Evolutionary conservation across 2,329 filamentous ascomycete genomes (phyloP).

Genomic region (Chaetomiaceae sp.): DNA sequence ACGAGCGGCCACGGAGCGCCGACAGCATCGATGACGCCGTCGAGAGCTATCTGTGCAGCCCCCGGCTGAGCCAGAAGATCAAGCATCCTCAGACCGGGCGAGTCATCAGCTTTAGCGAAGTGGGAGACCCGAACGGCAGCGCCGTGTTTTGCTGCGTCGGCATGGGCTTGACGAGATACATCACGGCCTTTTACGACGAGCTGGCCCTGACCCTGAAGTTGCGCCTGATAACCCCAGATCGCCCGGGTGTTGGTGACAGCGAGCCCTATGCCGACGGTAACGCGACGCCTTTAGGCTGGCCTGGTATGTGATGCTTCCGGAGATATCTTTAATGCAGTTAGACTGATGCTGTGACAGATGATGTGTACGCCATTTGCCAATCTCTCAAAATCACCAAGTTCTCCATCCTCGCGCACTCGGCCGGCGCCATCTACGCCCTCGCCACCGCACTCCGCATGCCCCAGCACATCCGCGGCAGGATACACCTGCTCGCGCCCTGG

Average conservation of each 20-base stretch:
- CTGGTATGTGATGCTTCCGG: constrained; percentile 55
- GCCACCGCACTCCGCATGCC: constrained; percentile 94
- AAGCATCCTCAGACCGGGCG: constrained; percentile 80
- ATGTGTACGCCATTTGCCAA: constrained; percentile 92
- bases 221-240: constrained; percentile 86
- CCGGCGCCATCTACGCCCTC: constrained; percentile 94
- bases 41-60: constrained; percentile 75
- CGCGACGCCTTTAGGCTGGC: constrained; percentile 87
- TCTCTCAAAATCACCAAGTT: constrained; percentile 90
- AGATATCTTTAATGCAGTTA: too few species aligned
- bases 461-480: constrained; percentile 87
- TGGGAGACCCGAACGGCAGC: constrained; percentile 85
- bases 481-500: constrained; percentile 93
- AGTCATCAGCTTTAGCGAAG: constrained; percentile 91
- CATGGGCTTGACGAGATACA: constrained; percentile 93
- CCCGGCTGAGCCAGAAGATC: constrained; percentile 83
- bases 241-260: constrained; percentile 90
- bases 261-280: constrained; percentile 77
- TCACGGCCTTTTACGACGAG: constrained; percentile 97
- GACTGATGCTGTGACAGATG: too few species aligned
- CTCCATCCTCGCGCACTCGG: constrained; percentile 91
- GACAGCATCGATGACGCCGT: constrained; percentile 90
- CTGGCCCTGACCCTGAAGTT: constrained; percentile 83
- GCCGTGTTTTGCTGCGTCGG: constrained; percentile 96
- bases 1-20: constrained; percentile 70